phyloP scores from a whole-genome alignment of 495 filamentous ascomycete species.

The Sordaria brevicollis region DNA sequence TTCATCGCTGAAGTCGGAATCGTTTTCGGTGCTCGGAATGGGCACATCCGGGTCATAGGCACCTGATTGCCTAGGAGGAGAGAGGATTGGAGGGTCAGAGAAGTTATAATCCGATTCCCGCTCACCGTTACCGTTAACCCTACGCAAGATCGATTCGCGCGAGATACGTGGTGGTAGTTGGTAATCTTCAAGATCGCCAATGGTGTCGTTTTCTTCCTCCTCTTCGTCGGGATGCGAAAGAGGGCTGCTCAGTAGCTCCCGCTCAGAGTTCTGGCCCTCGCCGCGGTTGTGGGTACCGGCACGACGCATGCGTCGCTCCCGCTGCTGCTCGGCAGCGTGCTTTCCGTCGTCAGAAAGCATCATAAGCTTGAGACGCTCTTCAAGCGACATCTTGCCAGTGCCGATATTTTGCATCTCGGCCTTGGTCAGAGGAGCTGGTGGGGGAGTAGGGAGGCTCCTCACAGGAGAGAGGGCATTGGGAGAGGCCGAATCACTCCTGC shows the following conservation, averaged over 20 bases:
- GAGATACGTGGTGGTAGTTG: slow-evolving; percentile 71
- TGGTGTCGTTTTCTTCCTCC: slow-evolving; percentile 37
- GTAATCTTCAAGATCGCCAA: slow-evolving; percentile 48
- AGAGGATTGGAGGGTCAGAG: slow-evolving; percentile 46
- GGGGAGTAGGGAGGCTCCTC: slow-evolving; percentile 55
- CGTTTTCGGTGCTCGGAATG: slow-evolving; percentile 61
- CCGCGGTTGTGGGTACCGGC: slow-evolving; percentile 36
- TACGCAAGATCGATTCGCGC: slow-evolving; percentile 82
- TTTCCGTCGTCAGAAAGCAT: slow-evolving; percentile 57
- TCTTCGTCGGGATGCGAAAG: slow-evolving; percentile 20
- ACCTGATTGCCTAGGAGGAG: slow-evolving; percentile 24
- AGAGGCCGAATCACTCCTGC: slow-evolving; percentile 27
- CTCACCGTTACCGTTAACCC: slow-evolving; percentile 63
- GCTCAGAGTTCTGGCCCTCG: slow-evolving; percentile 39
- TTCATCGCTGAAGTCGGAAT: slow-evolving; percentile 38
- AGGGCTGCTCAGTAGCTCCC: slow-evolving; percentile 27
- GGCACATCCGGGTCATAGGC: slow-evolving; percentile 72
- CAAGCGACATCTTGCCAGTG: slow-evolving; percentile 61
- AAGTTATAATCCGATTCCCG: slow-evolving; percentile 55
- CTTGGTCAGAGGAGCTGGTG: slow-evolving; percentile 55
- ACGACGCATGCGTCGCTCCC: slow-evolving; percentile 50
- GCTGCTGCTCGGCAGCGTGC: slow-evolving; percentile 43
- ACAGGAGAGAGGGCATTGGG: slow-evolving; percentile 45
- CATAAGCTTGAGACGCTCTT: slow-evolving; percentile 75
- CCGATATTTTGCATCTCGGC: slow-evolving; percentile 59